phyloP scores from a whole-genome alignment of 352 stramenopile genomes.

The Lagenidium sp. region DNA sequence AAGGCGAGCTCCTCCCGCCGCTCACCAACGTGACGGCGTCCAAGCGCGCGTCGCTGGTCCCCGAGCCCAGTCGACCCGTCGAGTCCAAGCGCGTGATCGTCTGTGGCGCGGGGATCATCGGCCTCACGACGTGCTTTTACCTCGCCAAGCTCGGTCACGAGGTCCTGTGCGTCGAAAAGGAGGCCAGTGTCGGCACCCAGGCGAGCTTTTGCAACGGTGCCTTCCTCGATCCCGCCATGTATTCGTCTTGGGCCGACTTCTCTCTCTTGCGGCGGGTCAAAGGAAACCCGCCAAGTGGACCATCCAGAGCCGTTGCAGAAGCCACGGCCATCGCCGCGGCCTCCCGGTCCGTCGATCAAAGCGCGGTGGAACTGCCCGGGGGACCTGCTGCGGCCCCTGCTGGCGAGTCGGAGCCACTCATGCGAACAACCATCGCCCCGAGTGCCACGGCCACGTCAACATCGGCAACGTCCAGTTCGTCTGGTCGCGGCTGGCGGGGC shows the following conservation, averaged over 20 bases:
- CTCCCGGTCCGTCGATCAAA: conserved; percentile 1
- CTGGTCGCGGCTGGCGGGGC: conserved; percentile 7
- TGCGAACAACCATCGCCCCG: conserved; percentile 4
- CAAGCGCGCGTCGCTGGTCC: conserved; percentile 37
- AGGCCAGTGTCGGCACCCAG: conserved; percentile 67
- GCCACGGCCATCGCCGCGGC: conserved; percentile 3
- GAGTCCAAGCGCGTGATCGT: conserved; percentile 77
- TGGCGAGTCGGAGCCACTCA: conserved; percentile 7
- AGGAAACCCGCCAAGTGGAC: not conserved
- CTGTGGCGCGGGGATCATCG: conserved; percentile 78
- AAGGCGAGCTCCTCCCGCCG: conserved; percentile 46
- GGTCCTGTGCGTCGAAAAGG: conserved; percentile 81
- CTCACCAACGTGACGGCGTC: conserved; percentile 43
- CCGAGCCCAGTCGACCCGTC: not conserved
- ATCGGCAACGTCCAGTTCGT: conserved; percentile 1
- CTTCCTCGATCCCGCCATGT: conserved; percentile 77
- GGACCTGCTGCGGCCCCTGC: conserved; percentile 25
- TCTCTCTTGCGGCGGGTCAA: conserved; percentile 33
- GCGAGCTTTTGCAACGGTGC: conserved; percentile 75
- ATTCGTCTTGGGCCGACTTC: conserved; percentile 75
- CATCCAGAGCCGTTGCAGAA: conserved; percentile 12
- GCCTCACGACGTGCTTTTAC: conserved; percentile 80
- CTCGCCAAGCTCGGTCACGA: conserved; percentile 80
- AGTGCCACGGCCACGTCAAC: not conserved
- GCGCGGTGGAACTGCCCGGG: conserved; percentile 21